Evolutionary conservation across 306 rosid species (phyloP).

Genomic region (Lathyrus aphaca): DNA sequence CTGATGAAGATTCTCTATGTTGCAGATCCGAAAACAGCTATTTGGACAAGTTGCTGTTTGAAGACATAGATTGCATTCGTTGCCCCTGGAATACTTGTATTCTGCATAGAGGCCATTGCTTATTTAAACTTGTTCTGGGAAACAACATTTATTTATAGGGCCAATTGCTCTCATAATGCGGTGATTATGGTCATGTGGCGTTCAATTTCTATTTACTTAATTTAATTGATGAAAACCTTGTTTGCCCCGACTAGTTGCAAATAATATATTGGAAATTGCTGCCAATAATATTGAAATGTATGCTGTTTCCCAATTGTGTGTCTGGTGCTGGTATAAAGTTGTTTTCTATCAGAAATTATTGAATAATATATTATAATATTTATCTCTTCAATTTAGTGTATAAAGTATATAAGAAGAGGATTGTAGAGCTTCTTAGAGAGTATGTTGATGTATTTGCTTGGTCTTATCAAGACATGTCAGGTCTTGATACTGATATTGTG

Average conservation of each 20-base stretch:
- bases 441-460: no score
- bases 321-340: not conserved
- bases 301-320: not conserved
- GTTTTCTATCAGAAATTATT: not conserved
- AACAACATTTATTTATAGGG: constrained; percentile 33
- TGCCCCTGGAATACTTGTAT: constrained; percentile 45
- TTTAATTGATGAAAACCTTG: constrained; percentile 36
- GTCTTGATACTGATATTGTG: no score
- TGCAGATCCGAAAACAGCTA: constrained; percentile 87
- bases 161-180: constrained; percentile 42
- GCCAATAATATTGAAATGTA: not conserved
- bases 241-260: constrained; percentile 3
- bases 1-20: constrained; percentile 26
- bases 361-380: no score
- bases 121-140: constrained; percentile 33
- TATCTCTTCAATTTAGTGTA: no score
- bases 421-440: no score
- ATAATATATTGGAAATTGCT: constrained; percentile 33
- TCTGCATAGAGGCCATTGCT: constrained; percentile 41
- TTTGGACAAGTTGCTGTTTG: constrained; percentile 67
- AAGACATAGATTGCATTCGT: constrained; percentile 43
- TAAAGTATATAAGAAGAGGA: no score
- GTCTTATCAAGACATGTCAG: no score
- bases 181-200: constrained; percentile 23
- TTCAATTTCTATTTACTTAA: constrained; percentile 16